Conservation (phyloP, 768 basidiomycete genomes). For the Rhodotorula diobovata region DNA sequence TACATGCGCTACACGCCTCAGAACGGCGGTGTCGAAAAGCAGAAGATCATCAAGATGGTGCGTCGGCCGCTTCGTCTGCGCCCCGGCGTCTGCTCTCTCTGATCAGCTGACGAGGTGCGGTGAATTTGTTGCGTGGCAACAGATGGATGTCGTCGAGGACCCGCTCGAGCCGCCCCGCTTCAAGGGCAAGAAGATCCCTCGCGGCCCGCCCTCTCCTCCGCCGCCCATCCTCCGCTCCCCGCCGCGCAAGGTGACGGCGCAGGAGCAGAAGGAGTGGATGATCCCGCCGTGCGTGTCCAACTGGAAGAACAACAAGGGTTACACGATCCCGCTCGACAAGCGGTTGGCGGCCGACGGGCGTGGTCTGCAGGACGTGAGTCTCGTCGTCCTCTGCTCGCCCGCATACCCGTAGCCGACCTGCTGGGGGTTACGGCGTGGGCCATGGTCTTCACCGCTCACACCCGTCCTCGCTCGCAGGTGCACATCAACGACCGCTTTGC, state of each 20-base stretch:
- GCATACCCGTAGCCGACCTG: neutral
- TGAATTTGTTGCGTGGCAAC: neutral
- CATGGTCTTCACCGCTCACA: neutral
- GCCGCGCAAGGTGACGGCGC: conserved; percentile 88
- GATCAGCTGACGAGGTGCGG: neutral
- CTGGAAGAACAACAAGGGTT: conserved; percentile 99
- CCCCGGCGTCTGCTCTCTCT: too few relatives aligned
- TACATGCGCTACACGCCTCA: conserved; percentile 94
- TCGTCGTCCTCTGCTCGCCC: neutral
- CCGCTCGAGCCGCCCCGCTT: conserved; percentile 94
- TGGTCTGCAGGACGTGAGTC: conserved; percentile 88
- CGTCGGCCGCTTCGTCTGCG: neutral
- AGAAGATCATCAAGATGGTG: conserved; percentile 98
- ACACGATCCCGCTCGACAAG: conserved; percentile 96
- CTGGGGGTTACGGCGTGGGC: too few relatives aligned
- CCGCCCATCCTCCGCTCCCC: conserved; percentile 93
- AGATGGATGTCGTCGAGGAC: conserved; percentile 82
- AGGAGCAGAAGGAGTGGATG: conserved; percentile 99
- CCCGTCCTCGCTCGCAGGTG: conserved; percentile 55
- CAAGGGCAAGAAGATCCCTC: conserved; percentile 98
- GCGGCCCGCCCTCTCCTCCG: conserved; percentile 92
- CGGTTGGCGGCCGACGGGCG: conserved; percentile 96
- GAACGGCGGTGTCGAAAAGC: conserved; percentile 62
- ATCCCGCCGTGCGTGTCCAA: conserved; percentile 99
- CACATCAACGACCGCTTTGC: conserved; percentile 99